phyloP scores from a whole-genome alignment of 768 basidiomycete genomes.

The Rhodotorula kratochvilovae region DNA sequence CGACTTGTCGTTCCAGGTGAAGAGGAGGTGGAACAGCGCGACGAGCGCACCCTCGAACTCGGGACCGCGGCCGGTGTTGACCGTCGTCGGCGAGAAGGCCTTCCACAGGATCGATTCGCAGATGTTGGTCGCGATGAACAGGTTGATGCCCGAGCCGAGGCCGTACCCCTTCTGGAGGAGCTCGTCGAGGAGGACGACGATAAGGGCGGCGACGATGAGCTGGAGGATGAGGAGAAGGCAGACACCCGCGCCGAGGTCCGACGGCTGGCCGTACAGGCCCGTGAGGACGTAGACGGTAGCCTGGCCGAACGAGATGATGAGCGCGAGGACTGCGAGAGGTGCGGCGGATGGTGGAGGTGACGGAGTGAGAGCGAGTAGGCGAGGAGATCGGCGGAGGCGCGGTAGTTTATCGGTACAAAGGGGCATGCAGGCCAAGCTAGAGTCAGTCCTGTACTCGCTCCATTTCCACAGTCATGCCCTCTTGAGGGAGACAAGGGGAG shows the following conservation, averaged over 20 bases:
- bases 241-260: slow-evolving; percentile 90
- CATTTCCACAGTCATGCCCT: no score
- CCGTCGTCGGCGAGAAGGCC: slow-evolving; percentile 93
- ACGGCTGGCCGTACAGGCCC: slow-evolving; percentile 90
- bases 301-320: slow-evolving; percentile 93
- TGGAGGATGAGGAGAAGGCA: slow-evolving; percentile 95
- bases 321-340: slow-evolving; percentile 73
- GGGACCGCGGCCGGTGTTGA: slow-evolving; percentile 96
- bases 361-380: no score
- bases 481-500: no score
- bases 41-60: slow-evolving; percentile 98
- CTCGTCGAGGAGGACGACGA: slow-evolving; percentile 97
- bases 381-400: no score
- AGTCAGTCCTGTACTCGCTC: no score
- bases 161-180: slow-evolving; percentile 99
- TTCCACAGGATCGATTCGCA: slow-evolving; percentile 99
- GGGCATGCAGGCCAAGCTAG: no score
- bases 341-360: background rate
- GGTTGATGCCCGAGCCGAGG: slow-evolving; percentile 94
- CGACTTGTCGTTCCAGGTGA: slow-evolving; percentile 98
- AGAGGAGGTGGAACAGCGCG: slow-evolving; percentile 91
- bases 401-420: no score
- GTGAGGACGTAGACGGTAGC: slow-evolving; percentile 95
- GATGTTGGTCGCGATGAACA: slow-evolving; percentile 99
- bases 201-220: slow-evolving; percentile 84